phyloP scores from a whole-genome alignment of 2,329 filamentous ascomycete species.

The Trichoderma cornu-damae region DNA sequence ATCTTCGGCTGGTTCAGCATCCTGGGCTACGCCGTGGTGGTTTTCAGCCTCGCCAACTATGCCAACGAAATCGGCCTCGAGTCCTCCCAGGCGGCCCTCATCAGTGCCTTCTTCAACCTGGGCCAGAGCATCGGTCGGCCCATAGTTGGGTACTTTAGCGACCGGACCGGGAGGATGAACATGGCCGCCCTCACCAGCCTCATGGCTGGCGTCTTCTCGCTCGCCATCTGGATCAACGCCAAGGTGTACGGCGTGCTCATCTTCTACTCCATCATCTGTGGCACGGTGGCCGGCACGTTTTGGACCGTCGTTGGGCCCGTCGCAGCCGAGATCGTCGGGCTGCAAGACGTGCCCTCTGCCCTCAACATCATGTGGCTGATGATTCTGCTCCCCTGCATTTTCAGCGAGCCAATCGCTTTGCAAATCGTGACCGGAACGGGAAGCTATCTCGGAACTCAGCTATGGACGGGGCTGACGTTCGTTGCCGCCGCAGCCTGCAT shows the following conservation, averaged over 20 bases:
- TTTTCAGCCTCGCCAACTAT: conserved; percentile 72
- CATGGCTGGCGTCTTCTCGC: conserved; percentile 56
- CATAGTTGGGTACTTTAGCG: conserved; percentile 66
- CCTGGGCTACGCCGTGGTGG: conserved; percentile 68
- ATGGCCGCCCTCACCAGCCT: conserved; percentile 63
- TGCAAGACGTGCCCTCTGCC: conserved; percentile 61
- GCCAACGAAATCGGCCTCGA: conserved; percentile 62
- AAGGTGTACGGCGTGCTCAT: conserved; percentile 60
- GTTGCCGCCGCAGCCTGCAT: conserved; percentile 41
- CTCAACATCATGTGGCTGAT: conserved; percentile 68
- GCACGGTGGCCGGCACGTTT: conserved; percentile 64
- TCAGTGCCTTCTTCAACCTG: conserved; percentile 70
- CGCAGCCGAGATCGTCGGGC: conserved; percentile 66
- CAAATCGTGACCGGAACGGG: conserved; percentile 42
- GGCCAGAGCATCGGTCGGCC: conserved; percentile 64
- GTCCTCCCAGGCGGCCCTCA: conserved; percentile 61
- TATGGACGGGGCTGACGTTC: conserved; percentile 60
- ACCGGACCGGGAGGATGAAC: conserved; percentile 66
- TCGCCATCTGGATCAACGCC: conserved; percentile 69
- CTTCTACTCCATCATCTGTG: conserved; percentile 67
- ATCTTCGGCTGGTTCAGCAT: conserved; percentile 67
- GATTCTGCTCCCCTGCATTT: conserved; percentile 65
- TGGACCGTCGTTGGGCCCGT: conserved; percentile 67
- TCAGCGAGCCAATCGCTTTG: conserved; percentile 60
- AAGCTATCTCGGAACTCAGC: conserved; percentile 49